Evolutionary conservation across 1,284 basidiomycete species (phyloP), one percentile per base, ranked within the genome.

Genomic region (Chalciporus sp.): DNA sequence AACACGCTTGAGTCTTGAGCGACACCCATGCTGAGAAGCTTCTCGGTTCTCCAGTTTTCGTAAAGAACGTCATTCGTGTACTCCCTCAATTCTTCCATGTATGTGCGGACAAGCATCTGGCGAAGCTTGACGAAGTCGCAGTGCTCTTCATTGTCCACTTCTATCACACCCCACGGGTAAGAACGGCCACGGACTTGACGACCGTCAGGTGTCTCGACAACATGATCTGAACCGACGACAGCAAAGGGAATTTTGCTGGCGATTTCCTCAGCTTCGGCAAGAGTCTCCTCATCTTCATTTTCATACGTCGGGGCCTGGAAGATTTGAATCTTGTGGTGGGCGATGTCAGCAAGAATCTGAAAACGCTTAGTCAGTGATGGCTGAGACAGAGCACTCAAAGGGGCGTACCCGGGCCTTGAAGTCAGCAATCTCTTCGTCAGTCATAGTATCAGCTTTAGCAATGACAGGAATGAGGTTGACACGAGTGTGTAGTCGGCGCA

Each of bases 41-140:
- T 98, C 71, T 97, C 93, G 60, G 90, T 92, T 74, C 95, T 83
- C 86, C 95, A 98, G 72, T 95, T 92, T 82, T 98, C 95, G 71
- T 98, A 98, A 52, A 98, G 80, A 35, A 90, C 85, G 64, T 92
- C 86, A 70, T 95, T 94, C 62, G 95, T 98, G 73, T 94, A 89
- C 75, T 98, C 95, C 67, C 95, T 81, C 59, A 98, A 80, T 72
- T 98, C 95, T 72, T 98, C 95, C 95, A 98, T 98, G 73, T 97
- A 95, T 7, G 95, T 97, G 59, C 95, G 84, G 64, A 98, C 90
- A 44, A 98, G 88, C 95, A 98, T 98, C 74, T 98, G 95, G 51
- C 95, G 86, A 57, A 98, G 88, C 76, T 98, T 98, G 73, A 97
- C 94, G 72, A 98, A 98, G 73, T 98, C 95, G 64, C 95, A 98